Evolutionary conservation across 1,284 basidiomycete genomes (phyloP).

Genomic region (Exsudoporus floridanus): DNA sequence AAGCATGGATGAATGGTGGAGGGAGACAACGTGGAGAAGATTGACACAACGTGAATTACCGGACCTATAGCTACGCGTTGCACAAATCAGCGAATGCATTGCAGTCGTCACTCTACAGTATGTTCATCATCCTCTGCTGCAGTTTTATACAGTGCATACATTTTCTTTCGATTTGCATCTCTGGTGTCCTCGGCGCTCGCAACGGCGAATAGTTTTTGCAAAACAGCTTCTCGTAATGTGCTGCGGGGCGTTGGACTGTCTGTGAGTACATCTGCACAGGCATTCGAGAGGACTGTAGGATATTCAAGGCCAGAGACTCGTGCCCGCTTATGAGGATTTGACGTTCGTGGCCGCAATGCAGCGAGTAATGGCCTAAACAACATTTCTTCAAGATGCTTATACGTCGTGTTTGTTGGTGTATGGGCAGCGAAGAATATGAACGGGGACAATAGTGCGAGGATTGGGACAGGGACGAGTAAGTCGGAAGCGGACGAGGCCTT

Average conservation of each 20-base stretch:
- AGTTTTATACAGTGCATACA: slow-evolving; percentile 80
- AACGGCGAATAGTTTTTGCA: slow-evolving; percentile 69
- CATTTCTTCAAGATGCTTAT: slow-evolving; percentile 65
- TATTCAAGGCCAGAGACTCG: slow-evolving; percentile 35
- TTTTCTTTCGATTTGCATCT: slow-evolving; percentile 76
- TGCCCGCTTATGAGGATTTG: slow-evolving; percentile 45
- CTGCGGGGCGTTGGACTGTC: slow-evolving; percentile 40
- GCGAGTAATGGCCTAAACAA: slow-evolving; percentile 66
- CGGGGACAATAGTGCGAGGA: slow-evolving; percentile 60
- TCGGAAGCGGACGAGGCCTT: slow-evolving; percentile 50
- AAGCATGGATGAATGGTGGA: slow-evolving; percentile 90
- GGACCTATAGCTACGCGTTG: slow-evolving; percentile 52
- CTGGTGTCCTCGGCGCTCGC: slow-evolving; percentile 74
- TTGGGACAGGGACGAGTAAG: slow-evolving; percentile 50
- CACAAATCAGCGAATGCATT: slow-evolving; percentile 2
- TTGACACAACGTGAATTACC: slow-evolving; percentile 85
- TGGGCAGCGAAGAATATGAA: slow-evolving; percentile 70
- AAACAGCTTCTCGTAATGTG: slow-evolving; percentile 55
- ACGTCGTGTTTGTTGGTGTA: slow-evolving; percentile 60
- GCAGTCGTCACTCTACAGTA: slow-evolving; percentile 22
- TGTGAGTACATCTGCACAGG: slow-evolving; percentile 45
- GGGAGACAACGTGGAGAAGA: slow-evolving; percentile 84
- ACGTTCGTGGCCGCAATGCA: slow-evolving; percentile 41
- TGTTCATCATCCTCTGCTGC: slow-evolving; percentile 49
- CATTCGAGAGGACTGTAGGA: slow-evolving; percentile 46